Evolutionary conservation across 176 grass and related monocot genomes (phyloP), one percentile per base, ranked within the genome.

Genomic region (Tillandsia fasciculata): DNA sequence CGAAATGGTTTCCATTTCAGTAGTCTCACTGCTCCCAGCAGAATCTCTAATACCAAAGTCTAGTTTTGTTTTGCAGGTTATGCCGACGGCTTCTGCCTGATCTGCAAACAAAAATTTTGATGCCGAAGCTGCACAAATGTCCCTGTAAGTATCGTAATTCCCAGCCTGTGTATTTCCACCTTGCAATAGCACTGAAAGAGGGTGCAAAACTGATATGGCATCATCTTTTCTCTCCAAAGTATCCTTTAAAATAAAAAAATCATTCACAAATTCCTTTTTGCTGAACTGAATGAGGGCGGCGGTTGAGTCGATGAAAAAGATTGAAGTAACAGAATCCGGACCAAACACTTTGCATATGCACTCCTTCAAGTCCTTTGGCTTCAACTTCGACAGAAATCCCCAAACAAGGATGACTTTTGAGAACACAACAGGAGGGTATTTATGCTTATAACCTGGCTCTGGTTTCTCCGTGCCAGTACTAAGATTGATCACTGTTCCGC

Each of bases 231-330:
- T 79, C 63, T 92, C 86, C 24, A 97, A 69, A 20, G 18, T 63
- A 77, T 88, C 79, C 76, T 92, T 97, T 84, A 92, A 79, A 76
- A 81, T 53, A 71, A 90, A 66, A 74, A 97, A 92, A 68, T 92
- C 68, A 13, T 90, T 83, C 47, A 87, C 81, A 49, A 82, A 77
- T 52, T 97, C 84, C 83, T 72, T 73, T 71, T 79, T 87, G 8
- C 78, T 85, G 61, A 97, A 92, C 79, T 97, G 89, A 57, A 97
- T 68, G 12, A 97, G 82, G 48, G 61, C 89, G 71, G 93, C 74
- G 47, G 83, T 90, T 23, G 73, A 72, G 71, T 97, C 93, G n/a
- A 97, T 78, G 11, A 74, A 74, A 77, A 97, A 97, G 47, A 97
- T 22, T 50, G 71, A 82, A 12, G 59, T 78, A 28, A 97, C 48